Conservation (phyloP, 345 rosid species). For the Erodium maritimum region DNA sequence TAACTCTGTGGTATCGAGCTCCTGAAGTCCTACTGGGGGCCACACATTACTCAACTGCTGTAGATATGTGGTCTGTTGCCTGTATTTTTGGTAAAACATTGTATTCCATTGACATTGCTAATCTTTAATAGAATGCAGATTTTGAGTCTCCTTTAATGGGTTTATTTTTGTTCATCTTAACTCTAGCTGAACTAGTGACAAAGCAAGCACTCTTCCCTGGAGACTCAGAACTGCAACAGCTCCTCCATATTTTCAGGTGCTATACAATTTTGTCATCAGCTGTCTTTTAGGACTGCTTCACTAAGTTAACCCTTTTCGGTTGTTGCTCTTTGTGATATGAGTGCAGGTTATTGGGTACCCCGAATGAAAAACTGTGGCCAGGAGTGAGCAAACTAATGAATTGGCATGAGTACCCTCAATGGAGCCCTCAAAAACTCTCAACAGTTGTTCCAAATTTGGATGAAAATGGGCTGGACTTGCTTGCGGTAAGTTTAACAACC, state of each 20-base stretch:
- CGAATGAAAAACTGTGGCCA: slow-evolving; percentile 86
- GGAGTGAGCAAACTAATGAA: slow-evolving; percentile 75
- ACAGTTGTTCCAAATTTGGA: slow-evolving; percentile 60
- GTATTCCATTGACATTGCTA: background rate
- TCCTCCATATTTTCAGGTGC: slow-evolving; percentile 85
- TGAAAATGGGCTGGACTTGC: slow-evolving; percentile 56
- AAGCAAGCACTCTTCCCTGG: slow-evolving; percentile 87
- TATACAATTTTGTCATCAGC: background rate
- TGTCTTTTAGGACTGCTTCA: background rate
- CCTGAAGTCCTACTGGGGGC: slow-evolving; percentile 94
- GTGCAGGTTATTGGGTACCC: slow-evolving; percentile 80
- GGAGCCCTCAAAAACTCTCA: slow-evolving; percentile 62
- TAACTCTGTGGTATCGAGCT: slow-evolving; percentile 94
- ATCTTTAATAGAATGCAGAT: background rate
- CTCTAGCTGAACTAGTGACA: slow-evolving; percentile 66
- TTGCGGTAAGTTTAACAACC: slow-evolving; percentile 38
- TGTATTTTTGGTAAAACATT: slow-evolving; percentile 64
- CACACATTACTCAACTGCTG: slow-evolving; percentile 93
- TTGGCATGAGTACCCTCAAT: slow-evolving; percentile 98
- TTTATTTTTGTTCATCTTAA: slow-evolving; percentile 1
- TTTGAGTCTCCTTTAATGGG: background rate
- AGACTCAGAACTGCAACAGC: slow-evolving; percentile 92
- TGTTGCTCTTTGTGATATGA: background rate
- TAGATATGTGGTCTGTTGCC: slow-evolving; percentile 94
- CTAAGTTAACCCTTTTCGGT: background rate